These are phyloP conservation scores for Leccinum arenicola DNA, from an alignment of 768 basidiomycete genomes.

Conservation along the genomic window DNA sequence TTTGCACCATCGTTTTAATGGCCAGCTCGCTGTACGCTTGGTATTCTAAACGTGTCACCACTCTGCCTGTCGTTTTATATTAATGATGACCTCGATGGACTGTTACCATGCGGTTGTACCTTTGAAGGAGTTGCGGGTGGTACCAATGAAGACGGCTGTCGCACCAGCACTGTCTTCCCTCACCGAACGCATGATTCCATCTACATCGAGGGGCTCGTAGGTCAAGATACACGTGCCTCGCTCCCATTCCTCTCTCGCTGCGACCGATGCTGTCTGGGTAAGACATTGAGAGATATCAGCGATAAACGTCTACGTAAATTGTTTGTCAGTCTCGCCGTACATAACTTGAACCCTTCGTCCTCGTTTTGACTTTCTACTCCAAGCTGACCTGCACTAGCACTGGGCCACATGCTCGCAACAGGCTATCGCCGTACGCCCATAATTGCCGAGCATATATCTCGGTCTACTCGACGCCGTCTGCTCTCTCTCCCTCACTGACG, in stretches of 20 bases:
- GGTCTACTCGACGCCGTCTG: conserved; percentile 2
- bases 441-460: conserved; percentile 3
- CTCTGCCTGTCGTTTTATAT: conserved; percentile 47
- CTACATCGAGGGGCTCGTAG: conserved; percentile 53
- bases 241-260: conserved; percentile 25
- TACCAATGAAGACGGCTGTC: conserved; percentile 75
- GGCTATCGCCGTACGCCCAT: conserved; percentile 2
- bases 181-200: conserved; percentile 60
- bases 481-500: not conserved
- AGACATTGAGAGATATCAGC: conserved; percentile 16
- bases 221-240: conserved; percentile 49
- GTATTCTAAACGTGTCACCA: conserved; percentile 73
- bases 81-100: conserved; percentile 2
- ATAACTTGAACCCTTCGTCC: not conserved
- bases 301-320: not conserved
- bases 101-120: conserved; percentile 40
- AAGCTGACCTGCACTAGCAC: not conserved
- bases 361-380: not conserved
- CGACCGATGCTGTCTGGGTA: conserved; percentile 26
- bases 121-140: conserved; percentile 83
- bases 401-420: conserved; percentile 16
- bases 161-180: conserved; percentile 67
- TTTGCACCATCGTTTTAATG: conserved; percentile 69
- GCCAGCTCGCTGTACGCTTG: conserved; percentile 81
- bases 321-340: not conserved